Conservation (phyloP, 768 basidiomycete genomes). For the Tricholoma furcatifolium region DNA sequence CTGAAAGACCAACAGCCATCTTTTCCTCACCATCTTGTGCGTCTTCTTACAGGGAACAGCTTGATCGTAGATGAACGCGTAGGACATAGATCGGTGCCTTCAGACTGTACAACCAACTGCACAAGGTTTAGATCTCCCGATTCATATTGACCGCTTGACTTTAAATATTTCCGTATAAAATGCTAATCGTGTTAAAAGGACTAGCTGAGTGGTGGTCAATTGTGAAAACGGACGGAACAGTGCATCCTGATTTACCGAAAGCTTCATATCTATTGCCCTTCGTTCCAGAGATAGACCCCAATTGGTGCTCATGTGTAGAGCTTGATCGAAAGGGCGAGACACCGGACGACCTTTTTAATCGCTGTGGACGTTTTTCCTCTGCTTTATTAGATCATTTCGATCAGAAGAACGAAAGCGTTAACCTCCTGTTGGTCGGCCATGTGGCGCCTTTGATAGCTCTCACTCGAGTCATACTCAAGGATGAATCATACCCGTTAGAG, state of each 20-base stretch:
- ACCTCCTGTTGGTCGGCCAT: background rate
- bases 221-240: background rate
- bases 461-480: background rate
- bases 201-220: conserved; percentile 2
- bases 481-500: background rate
- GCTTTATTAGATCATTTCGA: background rate
- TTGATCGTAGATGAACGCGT: background rate
- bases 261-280: background rate
- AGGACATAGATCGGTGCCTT: background rate
- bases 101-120: conserved; percentile 1
- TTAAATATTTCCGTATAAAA: background rate
- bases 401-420: background rate
- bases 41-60: background rate
- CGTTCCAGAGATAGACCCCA: background rate
- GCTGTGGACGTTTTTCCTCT: background rate
- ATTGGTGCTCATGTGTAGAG: background rate
- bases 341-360: background rate
- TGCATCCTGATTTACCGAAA: background rate
- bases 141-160: background rate
- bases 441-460: conserved; percentile 1
- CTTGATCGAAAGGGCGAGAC: background rate
- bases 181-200: background rate
- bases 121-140: background rate
- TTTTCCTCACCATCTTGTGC: background rate
- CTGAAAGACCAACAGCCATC: background rate